Base-by-base conservation (phyloP, 75 land plant genomes). In the Picea glauca region DNA sequence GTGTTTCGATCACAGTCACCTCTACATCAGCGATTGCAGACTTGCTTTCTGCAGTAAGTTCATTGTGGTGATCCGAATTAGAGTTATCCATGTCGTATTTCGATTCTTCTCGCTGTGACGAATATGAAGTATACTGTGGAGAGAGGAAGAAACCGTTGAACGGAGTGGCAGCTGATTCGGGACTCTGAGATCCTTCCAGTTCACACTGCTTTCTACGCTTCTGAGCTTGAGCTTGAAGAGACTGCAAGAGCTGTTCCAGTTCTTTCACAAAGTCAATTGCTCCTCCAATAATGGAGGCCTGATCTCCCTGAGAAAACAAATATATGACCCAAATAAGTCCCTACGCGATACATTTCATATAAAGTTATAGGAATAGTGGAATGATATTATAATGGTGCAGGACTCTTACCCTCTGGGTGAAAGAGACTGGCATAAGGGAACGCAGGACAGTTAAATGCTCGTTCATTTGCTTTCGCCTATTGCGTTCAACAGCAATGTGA, bases 401-500 rank as follows among this genome's bases (percentile, higher is more conserved):
- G 11, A 2, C 11, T 50, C 11, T 9, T 83, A 93, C 96, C 80
- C 93, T 84, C 78, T 91, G 93, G 80, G 91, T 79, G 82, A 91
- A 95, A 72, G 93, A 93, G 46, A 85, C 81, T 12, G 98, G 98
- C 79, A 91, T 95, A 54, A 95, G 88, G 33, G 96, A 88, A 23
- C 98, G 86, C 58, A 95, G 81, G 32, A 91, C 92, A 43, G 85
- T 85, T 59, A 95, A 88, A 70, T 93, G 90, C 80, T 95, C 98
- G 63, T 95, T 95, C 98, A 95, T 95, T 78, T 95, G 96, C 76
- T 84, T 81, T 78, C 98, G 77, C 12, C 98, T 77, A 75, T 91
- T 95, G 62, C 98, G 82, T 84, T 95, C 98, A 65, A 95, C 98
- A 1, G 94, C 88, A 38, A 95, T 95, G 66, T 95, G 98, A 70